Base-by-base conservation (phyloP, 768 basidiomycete species). In the Tephrocybe sp. region DNA sequence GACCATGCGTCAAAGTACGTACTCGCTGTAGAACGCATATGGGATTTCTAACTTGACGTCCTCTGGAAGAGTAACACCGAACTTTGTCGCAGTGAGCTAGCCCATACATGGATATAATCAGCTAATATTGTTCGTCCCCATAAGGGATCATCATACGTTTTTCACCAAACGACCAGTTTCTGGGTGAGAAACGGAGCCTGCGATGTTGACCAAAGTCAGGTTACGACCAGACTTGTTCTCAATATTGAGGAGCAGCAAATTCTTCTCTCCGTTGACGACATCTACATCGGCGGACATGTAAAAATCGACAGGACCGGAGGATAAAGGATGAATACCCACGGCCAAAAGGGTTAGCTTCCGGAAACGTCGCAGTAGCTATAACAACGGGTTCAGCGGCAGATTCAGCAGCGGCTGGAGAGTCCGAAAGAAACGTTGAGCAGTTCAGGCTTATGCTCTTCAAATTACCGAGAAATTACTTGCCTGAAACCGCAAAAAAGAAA, bases 21-120 rank as follows among this genome's bases (percentile, higher is more conserved):
- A 92, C 91, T 93, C 88, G 78, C 87, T 91, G 68, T 87, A 71
- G 67, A 93, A 92, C 9, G 72, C 54, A 58, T 83, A 93, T 7
- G 89, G 87, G 48, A 93, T 61, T 53, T 80, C 77, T 43, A 89
- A 60, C 59, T 84, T 84, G 10, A 77, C 67, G 22, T 78, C 77
- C 50, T 82, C 74, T 10, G 81, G 45, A 32, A 92, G 68, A 19
- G 73, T 70, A 35, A 83, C 51, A 10, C 71, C 73, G 58, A 81
- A 87, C 41, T 77, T 69, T 56, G 78, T 55, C 3, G 77, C 68
- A 17, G 84, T 85, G 43, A 80, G 77, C 91, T 92, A 59, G 17
- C 35, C 36, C 22, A 34, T 48, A 30, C 34, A 44, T 45, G 31
- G 45, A 54, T 48, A 48, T 12, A 19, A 17, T 38, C 31, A 54